These are phyloP conservation scores for Musa itinerans DNA, from an alignment of 176 grass and related monocot species.

Conservation along the genomic window DNA sequence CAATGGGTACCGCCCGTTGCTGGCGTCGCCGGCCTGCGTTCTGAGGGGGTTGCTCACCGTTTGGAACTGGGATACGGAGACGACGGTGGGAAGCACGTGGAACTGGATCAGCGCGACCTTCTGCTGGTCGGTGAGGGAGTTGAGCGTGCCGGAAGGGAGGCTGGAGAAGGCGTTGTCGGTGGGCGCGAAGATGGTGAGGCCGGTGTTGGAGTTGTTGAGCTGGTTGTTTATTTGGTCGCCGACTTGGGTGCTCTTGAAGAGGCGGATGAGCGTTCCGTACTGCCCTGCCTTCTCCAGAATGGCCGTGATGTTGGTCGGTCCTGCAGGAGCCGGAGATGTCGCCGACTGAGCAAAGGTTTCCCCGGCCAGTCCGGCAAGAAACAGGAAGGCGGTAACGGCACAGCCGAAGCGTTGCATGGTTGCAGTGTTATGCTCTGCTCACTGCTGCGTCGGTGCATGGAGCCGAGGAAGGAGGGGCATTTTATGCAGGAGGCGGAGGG, in stretches of 20 bases:
- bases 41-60: constrained; percentile 89
- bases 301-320: constrained; percentile 64
- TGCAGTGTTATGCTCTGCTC: neutral
- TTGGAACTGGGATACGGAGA: constrained; percentile 56
- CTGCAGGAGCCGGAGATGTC: constrained; percentile 27
- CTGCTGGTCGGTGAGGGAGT: constrained; percentile 67
- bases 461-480: neutral
- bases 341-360: constrained; percentile 27
- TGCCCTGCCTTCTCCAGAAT: constrained; percentile 79
- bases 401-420: constrained; percentile 13
- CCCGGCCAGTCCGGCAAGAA: constrained; percentile 2
- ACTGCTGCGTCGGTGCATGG: constrained; percentile 3
- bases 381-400: constrained; percentile 11
- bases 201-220: constrained; percentile 61
- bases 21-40: constrained; percentile 65
- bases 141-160: constrained; percentile 65
- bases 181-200: constrained; percentile 83
- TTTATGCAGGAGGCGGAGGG: constrained; percentile 2
- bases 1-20: constrained; percentile 50
- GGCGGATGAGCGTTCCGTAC: constrained; percentile 66
- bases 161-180: constrained; percentile 90
- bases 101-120: constrained; percentile 82
- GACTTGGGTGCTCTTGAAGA: constrained; percentile 47
- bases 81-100: constrained; percentile 47
- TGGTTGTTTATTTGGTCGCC: constrained; percentile 86